A percentile compares a stretch with the other conserved stretches of the same genome.
Conservation (phyloP, 805 yeast species). For the Candida michaelii region DNA sequence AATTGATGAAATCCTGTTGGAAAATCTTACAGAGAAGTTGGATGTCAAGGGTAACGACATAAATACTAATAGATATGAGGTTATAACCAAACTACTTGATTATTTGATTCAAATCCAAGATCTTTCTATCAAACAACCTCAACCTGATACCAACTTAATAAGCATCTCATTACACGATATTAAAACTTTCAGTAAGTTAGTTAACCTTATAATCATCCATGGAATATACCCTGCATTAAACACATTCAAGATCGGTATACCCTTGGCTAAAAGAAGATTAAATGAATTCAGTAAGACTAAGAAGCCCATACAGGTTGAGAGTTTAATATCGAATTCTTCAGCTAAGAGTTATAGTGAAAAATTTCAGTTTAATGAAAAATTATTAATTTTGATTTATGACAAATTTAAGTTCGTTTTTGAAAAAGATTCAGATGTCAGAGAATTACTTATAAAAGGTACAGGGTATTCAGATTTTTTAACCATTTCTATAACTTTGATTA, state of each 20-base stretch:
- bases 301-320: slow-evolving; percentile 24
- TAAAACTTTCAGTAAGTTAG: slow-evolving; percentile 63
- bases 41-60: neutral
- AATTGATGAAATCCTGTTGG: slow-evolving; percentile 24
- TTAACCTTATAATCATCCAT: slow-evolving; percentile 64
- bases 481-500: slow-evolving; percentile 44
- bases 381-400: slow-evolving; percentile 29
- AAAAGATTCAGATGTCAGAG: slow-evolving; percentile 48
- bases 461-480: slow-evolving; percentile 63
- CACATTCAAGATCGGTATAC: slow-evolving; percentile 55
- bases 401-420: slow-evolving; percentile 35
- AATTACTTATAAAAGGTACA: slow-evolving; percentile 60
- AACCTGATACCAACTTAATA: slow-evolving; percentile 37
- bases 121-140: slow-evolving; percentile 26
- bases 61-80: slow-evolving; percentile 12
- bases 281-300: slow-evolving; percentile 43
- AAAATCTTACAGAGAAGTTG: slow-evolving; percentile 10
- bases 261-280: slow-evolving; percentile 58
- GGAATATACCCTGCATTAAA: slow-evolving; percentile 70
- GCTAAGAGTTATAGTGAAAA: slow-evolving; percentile 18
- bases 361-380: slow-evolving; percentile 17
- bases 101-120: slow-evolving; percentile 40
- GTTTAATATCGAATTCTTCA: slow-evolving; percentile 11
- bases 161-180: slow-evolving; percentile 84
- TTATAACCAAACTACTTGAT: slow-evolving; percentile 34